These are phyloP conservation scores for Tubosaeta brunneosetosa DNA, from an alignment of 768 basidiomycete species.

Conservation along the genomic window DNA sequence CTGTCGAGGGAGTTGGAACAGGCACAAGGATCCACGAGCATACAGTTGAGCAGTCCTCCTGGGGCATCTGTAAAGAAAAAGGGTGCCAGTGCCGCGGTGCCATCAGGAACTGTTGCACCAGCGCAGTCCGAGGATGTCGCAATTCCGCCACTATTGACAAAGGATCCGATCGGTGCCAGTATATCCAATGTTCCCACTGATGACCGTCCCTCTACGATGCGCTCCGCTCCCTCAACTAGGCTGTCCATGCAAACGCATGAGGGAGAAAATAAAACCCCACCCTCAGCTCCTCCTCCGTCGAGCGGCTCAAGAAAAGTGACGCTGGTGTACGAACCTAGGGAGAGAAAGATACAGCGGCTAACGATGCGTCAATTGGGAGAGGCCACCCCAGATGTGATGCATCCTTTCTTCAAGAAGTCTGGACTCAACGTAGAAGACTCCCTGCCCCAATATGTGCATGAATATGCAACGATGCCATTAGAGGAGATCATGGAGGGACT, in stretches of 20 bases:
- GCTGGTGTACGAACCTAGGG: conserved; percentile 52
- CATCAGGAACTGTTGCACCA: not conserved
- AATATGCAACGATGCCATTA: conserved; percentile 78
- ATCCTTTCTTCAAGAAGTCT: conserved; percentile 79
- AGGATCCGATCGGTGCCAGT: conserved; percentile 5
- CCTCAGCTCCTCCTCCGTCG: not conserved
- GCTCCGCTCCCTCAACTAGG: conserved; percentile 3
- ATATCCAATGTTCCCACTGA: not conserved
- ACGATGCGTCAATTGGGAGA: conserved; percentile 84
- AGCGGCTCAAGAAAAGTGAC: conserved; percentile 13
- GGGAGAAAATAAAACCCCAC: conserved; percentile 1
- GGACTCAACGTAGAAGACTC: conserved; percentile 82
- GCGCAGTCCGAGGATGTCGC: conserved; percentile 8
- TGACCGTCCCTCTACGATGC: conserved; percentile 7
- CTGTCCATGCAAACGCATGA: conserved; percentile 18
- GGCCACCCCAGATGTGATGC: conserved; percentile 86
- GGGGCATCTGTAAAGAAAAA: conserved; percentile 36
- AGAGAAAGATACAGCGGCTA: conserved; percentile 68
- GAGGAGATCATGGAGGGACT: conserved; percentile 83
- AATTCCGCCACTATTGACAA: not conserved
- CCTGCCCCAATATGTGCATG: conserved; percentile 81
- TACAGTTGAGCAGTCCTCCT: conserved; percentile 34
- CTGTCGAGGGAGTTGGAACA: conserved; percentile 76
- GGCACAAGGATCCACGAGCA: conserved; percentile 54
- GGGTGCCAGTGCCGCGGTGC: conserved; percentile 14